Evolutionary conservation across 148 eudicot genomes (phyloP).

Genomic region (Fallopia convolvulus): DNA sequence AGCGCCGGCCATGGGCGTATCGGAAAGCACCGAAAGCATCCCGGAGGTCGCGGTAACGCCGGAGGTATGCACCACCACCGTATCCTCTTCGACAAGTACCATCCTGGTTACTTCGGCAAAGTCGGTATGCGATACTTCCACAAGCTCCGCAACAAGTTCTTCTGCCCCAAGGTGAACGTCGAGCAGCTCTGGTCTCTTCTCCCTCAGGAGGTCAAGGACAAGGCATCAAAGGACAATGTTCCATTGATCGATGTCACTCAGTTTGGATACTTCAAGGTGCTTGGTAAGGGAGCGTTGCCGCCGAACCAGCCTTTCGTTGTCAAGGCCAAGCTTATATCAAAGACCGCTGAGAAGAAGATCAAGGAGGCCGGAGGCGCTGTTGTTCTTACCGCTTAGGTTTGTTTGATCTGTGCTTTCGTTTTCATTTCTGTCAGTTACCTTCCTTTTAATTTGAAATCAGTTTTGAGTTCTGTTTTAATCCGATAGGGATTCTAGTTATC

Average conservation of each 20-base stretch:
- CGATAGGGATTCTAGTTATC: not conserved
- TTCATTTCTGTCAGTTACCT: not conserved
- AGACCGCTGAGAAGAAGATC: conserved; percentile 56
- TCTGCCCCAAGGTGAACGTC: conserved; percentile 37
- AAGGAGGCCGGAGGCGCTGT: conserved; percentile 45
- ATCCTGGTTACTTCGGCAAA: conserved; percentile 47
- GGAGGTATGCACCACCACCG: conserved; percentile 57
- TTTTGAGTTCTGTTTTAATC: not conserved
- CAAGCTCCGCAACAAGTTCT: conserved; percentile 38
- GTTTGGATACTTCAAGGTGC: conserved; percentile 42
- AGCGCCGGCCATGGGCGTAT: conserved; percentile 46
- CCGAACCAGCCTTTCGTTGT: conserved; percentile 28
- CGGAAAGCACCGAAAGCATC: conserved; percentile 51
- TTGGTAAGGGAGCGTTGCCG: conserved; percentile 38
- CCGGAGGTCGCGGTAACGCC: conserved; percentile 51
- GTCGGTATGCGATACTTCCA: conserved; percentile 51
- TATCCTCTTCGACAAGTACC: conserved; percentile 50
- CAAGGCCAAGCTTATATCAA: conserved; percentile 36
- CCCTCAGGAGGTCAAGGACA: conserved; percentile 30
- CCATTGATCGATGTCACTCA: conserved; percentile 39
- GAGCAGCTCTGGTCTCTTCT: conserved; percentile 40
- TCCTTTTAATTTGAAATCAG: not conserved
- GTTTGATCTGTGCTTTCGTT: not conserved
- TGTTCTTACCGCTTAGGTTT: conserved; percentile 36
- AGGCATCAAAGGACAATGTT: conserved; percentile 24